These are phyloP conservation scores for Irpex sp. DNA, from an alignment of 1,284 basidiomycete genomes.

Conservation along the genomic window DNA sequence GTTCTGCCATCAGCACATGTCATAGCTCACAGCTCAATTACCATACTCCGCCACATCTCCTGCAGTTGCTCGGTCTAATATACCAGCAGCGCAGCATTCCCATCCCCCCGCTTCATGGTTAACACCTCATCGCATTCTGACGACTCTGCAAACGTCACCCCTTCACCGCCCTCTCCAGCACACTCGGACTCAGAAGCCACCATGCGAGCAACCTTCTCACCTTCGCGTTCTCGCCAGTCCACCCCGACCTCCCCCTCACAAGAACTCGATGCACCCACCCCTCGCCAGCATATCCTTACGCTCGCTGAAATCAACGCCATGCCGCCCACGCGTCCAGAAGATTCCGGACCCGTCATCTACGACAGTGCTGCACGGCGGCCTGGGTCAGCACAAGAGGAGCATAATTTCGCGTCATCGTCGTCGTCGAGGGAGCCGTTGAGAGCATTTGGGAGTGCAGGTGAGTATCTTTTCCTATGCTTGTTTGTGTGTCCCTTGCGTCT, in stretches of 20 bases:
- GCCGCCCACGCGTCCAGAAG: not conserved
- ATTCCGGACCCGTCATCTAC: constrained; percentile 3
- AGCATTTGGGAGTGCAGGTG: constrained; percentile 6
- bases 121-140: not conserved
- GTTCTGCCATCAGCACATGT: not conserved
- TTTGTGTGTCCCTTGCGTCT: not conserved
- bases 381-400: not conserved
- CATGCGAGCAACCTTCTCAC: constrained; percentile 6
- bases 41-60: not conserved
- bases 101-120: not conserved
- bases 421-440: not conserved
- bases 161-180: not conserved
- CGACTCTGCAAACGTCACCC: not conserved
- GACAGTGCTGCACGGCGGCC: not conserved
- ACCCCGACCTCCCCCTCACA: not conserved
- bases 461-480: not conserved
- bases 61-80: not conserved
- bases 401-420: not conserved
- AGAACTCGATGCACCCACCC: constrained; percentile 1
- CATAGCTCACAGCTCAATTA: not conserved
- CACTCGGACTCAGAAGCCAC: not conserved
- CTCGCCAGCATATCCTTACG: not conserved
- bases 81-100: not conserved
- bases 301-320: not conserved
- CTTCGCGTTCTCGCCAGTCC: not conserved